Conservation (phyloP, 768 basidiomycete species). For the Amanita rubescens region DNA sequence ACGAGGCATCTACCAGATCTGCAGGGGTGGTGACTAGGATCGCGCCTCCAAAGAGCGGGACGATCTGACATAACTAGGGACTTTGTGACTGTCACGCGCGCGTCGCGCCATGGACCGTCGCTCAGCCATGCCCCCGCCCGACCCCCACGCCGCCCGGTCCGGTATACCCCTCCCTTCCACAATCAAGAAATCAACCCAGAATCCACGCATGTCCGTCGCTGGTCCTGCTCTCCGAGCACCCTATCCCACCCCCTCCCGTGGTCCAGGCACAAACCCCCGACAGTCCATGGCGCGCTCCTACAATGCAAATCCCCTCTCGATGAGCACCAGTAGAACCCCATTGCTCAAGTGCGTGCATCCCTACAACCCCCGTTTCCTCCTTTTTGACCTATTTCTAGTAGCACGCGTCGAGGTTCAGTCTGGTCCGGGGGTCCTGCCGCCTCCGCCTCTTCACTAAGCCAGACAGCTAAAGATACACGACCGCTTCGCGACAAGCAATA, state of each 20-base stretch:
- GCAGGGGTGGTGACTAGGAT: slow-evolving; percentile 55
- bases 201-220: slow-evolving; percentile 63
- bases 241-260: slow-evolving; percentile 28
- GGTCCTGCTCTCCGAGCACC: slow-evolving; percentile 63
- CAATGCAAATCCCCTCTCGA: slow-evolving; percentile 63
- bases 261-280: slow-evolving; percentile 46
- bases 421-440: slow-evolving; percentile 55
- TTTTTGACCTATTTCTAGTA: slow-evolving; percentile 29
- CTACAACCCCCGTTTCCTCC: slow-evolving; percentile 4
- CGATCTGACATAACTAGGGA: not conserved
- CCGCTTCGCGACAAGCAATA: slow-evolving; percentile 72
- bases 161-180: slow-evolving; percentile 71
- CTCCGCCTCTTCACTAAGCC: slow-evolving; percentile 35
- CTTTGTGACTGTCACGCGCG: slow-evolving; percentile 15
- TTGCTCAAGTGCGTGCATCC: slow-evolving; percentile 48
- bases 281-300: slow-evolving; percentile 67
- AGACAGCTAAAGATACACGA: slow-evolving; percentile 63
- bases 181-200: slow-evolving; percentile 58
- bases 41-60: slow-evolving; percentile 77
- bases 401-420: slow-evolving; percentile 67
- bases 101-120: slow-evolving; percentile 47
- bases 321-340: slow-evolving; percentile 74
- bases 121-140: slow-evolving; percentile 46
- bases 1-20: slow-evolving; percentile 81
- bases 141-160: slow-evolving; percentile 47